A percentile compares a stretch with the other conserved stretches of the same genome.
These are phyloP conservation scores for Corniculantispora saksenae DNA, from an alignment of 2,329 filamentous ascomycete species.

Conservation along the genomic window DNA sequence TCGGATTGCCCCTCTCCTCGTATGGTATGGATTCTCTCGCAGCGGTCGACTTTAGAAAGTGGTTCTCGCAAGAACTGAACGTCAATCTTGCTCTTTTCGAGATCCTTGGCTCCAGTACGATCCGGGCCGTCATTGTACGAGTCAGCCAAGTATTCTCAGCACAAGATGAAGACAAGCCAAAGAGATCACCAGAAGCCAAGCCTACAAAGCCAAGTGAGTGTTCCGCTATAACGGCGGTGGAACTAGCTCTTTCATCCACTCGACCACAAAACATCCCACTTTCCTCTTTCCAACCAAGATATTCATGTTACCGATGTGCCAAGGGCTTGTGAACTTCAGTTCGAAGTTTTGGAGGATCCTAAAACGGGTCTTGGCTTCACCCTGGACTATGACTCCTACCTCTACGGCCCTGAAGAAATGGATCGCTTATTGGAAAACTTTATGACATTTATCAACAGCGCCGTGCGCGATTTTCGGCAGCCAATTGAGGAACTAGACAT, in stretches of 20 bases:
- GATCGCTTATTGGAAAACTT: conserved; percentile 12
- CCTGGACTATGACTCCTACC: conserved; percentile 2
- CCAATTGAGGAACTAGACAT: conserved; percentile 7
- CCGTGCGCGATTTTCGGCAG: conserved; percentile 8
- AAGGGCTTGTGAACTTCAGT: conserved; percentile 7
- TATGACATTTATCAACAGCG: conserved; percentile 1
- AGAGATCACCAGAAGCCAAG: not conserved
- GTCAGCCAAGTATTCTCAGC: not conserved
- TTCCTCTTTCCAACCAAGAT: conserved; percentile 6
- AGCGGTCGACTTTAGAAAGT: conserved; percentile 8
- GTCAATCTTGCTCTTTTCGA: conserved; percentile 9
- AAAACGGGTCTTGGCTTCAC: conserved; percentile 9
- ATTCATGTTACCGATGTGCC: conserved; percentile 10
- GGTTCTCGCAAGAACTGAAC: conserved; percentile 5
- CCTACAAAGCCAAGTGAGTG: not conserved
- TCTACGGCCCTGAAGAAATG: not conserved
- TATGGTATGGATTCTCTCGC: conserved; percentile 11
- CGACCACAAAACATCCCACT: not conserved
- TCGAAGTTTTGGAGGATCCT: conserved; percentile 10
- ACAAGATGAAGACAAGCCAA: not conserved
- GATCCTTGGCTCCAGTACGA: conserved; percentile 6
- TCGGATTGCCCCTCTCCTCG: not conserved
- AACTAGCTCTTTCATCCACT: not conserved
- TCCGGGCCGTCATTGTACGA: not conserved
- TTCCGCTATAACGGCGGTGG: not conserved